Evolutionary conservation across 1,284 basidiomycete species (phyloP).

Genomic region (Amylostereum areolatum): DNA sequence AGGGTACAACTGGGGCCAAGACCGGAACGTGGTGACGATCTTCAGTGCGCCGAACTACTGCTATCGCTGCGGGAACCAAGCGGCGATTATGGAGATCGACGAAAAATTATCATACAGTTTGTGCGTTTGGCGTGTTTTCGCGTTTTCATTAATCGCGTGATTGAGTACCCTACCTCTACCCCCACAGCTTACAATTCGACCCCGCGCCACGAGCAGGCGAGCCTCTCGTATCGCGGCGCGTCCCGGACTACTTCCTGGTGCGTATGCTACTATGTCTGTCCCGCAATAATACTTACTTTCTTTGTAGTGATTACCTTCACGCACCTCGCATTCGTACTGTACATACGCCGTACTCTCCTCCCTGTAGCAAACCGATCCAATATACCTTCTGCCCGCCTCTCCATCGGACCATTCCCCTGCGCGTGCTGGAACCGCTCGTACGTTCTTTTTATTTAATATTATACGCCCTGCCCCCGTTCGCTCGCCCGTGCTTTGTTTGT

Average conservation of each 20-base stretch:
- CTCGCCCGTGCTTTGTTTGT: too few relatives aligned
- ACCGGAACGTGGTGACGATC: slow-evolving; percentile 99
- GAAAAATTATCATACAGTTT: slow-evolving; percentile 96
- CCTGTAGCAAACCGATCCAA: slow-evolving; percentile 21
- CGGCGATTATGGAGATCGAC: slow-evolving; percentile 99
- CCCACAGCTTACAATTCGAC: slow-evolving; percentile 92
- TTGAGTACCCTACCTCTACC: slow-evolving; percentile 3
- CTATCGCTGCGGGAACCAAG: slow-evolving; percentile 99
- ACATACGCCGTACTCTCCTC: slow-evolving; percentile 23
- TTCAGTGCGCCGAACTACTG: slow-evolving; percentile 99
- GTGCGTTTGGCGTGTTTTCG: slow-evolving; percentile 44
- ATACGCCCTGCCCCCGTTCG: too few relatives aligned
- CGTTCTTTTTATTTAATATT: too few relatives aligned
- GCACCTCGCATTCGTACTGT: slow-evolving; percentile 17
- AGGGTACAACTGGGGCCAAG: slow-evolving; percentile 97
- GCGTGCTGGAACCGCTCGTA: too few relatives aligned
- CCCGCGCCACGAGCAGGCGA: slow-evolving; percentile 97
- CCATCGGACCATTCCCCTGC: too few relatives aligned
- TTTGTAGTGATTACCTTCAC: slow-evolving; percentile 11
- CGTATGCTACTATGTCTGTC: slow-evolving; percentile 19
- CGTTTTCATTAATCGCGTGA: slow-evolving; percentile 3
- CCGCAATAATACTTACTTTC: neutral
- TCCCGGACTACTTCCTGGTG: slow-evolving; percentile 96
- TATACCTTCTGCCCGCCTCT: too few relatives aligned
- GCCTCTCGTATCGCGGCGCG: slow-evolving; percentile 94